Base-by-base conservation (phyloP, 768 basidiomycete species). In the Tephrocybe sp. region DNA sequence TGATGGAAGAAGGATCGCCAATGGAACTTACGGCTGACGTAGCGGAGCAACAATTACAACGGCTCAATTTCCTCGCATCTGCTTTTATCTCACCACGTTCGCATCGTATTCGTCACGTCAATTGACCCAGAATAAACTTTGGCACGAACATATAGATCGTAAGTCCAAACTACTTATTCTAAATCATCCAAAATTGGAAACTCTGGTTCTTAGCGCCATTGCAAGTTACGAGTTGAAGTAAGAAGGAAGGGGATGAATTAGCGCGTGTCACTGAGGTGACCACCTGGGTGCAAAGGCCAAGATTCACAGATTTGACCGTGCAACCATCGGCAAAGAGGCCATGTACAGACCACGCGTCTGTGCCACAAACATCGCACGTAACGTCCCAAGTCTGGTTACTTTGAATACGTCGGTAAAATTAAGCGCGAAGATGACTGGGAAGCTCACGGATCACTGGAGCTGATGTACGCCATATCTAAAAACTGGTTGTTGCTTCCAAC, bases 141-240 rank as follows among this genome's bases (percentile, higher is more conserved):
- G n/a, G 31, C 9, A n/a, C 9, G 31, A 32, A 32, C 9, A n/a
- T n/a, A 32, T 9, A 9, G n/a, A n/a, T 32, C 31, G 31, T n/a
- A 9, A n/a, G n/a, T 18, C n/a, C 5, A 39, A 11, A 4, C 28
- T 30, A 30, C 28, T 12, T 12, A 30, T 30, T 18, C 30, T 44
- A 51, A 26, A 44, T 46, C 52, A 48, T 53, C 52, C 52, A 53
- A 41, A 53, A 47, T 36, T 47, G 46, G 40, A 37, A 53, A 13
- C 44, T 47, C 35, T 53, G 52, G 30, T 53, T 53, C 25, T 24
- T 18, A 18, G 37, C 18, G 9, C 30, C 45, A 31, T 32, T 28
- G 22, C 52, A 53, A n/a, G 40, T 6, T 2, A 34, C 41, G 2
- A 48, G 45, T 21, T 53, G 31, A 24, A 48, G 34, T 34, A 53